phyloP scores from a whole-genome alignment of 2,329 filamentous ascomycete species.

The Stylonectria norvegica region DNA sequence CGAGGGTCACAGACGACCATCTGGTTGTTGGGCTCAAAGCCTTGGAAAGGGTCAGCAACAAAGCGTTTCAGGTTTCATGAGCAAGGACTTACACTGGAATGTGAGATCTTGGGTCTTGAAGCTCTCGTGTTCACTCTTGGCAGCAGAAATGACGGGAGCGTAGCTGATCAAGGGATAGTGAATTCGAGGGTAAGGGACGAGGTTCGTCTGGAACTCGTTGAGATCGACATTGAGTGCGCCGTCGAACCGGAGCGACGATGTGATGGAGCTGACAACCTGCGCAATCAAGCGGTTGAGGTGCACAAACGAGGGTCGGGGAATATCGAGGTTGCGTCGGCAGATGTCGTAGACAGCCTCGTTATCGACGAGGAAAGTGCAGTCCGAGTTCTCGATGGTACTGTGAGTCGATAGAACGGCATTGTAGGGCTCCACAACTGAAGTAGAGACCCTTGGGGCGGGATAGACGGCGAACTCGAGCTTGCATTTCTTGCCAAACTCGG shows the following conservation, averaged over 20 bases:
- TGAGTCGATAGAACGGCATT: conserved; percentile 71
- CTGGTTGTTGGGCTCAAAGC: conserved; percentile 76
- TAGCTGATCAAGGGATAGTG: conserved; percentile 74
- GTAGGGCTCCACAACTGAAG: conserved; percentile 70
- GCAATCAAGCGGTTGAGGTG: conserved; percentile 71
- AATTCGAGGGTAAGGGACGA: conserved; percentile 71
- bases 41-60: conserved; percentile 38
- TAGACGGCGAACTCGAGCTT: conserved; percentile 74
- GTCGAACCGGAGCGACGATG: conserved; percentile 68
- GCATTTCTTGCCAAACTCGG: conserved; percentile 72
- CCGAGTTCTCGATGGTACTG: conserved; percentile 74
- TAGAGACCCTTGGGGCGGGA: conserved; percentile 66
- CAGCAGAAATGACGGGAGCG: conserved; percentile 65
- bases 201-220: conserved; percentile 75
- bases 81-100: conserved; percentile 60
- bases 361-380: conserved; percentile 74
- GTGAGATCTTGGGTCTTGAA: conserved; percentile 80
- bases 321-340: conserved; percentile 68
- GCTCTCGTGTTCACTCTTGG: conserved; percentile 80
- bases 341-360: conserved; percentile 76
- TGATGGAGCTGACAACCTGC: conserved; percentile 72
- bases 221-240: conserved; percentile 71
- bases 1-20: conserved; percentile 73
- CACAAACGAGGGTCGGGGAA: conserved; percentile 65
- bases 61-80: not conserved